Percentiles rank a stretch among this genome's conserved stretches.
phyloP scores from a whole-genome alignment of 2,329 filamentous ascomycete species.

The Fusarium staphyleae region DNA sequence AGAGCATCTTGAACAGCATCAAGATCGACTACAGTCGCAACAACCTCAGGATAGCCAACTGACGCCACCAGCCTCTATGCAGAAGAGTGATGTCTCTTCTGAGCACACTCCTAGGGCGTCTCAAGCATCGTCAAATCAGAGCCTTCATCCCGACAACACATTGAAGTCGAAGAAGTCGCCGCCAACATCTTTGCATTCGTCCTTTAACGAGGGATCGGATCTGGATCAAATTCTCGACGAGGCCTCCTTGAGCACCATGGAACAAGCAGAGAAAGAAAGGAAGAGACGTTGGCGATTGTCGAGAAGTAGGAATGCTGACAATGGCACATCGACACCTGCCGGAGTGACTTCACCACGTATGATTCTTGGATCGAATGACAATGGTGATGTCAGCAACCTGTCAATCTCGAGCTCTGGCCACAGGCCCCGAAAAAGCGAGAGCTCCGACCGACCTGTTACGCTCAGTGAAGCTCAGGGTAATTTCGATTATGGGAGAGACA shows the following conservation, averaged over 20 bases:
- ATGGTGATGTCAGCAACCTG: conserved; percentile 70
- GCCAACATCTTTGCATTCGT: conserved; percentile 77
- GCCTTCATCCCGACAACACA: conserved; percentile 53
- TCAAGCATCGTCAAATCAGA: conserved; percentile 53
- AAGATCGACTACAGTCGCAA: conserved; percentile 20
- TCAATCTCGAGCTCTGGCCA: conserved; percentile 70
- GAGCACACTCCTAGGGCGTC: conserved; percentile 57
- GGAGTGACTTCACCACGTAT: conserved; percentile 54
- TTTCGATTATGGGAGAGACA: conserved; percentile 52
- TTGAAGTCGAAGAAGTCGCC: conserved; percentile 76
- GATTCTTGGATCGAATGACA: conserved; percentile 66
- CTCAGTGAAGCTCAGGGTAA: conserved; percentile 50
- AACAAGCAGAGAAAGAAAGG: conserved; percentile 69
- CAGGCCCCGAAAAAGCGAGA: conserved; percentile 58
- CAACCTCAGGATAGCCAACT: conserved; percentile 31
- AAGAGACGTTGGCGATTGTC: conserved; percentile 77
- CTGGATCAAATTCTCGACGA: conserved; percentile 73
- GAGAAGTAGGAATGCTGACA: conserved; percentile 65
- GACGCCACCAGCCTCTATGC: conserved; percentile 23
- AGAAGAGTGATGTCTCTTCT: conserved; percentile 47
- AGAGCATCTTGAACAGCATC: conserved; percentile 27
- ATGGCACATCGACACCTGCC: conserved; percentile 52
- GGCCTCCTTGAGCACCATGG: conserved; percentile 44
- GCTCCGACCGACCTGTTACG: conserved; percentile 53
- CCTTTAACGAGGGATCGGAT: conserved; percentile 82